Evolutionary conservation across 176 grass and related monocot genomes (phyloP).

Genomic region (Oropetium thomaeum): DNA sequence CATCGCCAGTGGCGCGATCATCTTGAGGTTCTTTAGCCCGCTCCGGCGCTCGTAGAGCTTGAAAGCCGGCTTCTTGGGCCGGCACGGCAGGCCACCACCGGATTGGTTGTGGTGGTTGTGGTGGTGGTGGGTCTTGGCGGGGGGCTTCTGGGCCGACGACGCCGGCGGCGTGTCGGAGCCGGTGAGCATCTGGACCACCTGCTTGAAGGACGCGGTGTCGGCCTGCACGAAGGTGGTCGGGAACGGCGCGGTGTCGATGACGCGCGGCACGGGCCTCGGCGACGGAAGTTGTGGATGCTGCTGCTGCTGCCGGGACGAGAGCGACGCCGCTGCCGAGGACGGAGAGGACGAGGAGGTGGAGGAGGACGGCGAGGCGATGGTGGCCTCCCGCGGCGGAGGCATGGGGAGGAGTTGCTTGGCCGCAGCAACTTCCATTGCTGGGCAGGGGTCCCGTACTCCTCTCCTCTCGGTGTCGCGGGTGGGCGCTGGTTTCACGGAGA

Average conservation of each 20-base stretch:
- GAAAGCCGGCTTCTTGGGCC: slow-evolving; percentile 61
- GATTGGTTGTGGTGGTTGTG: neutral
- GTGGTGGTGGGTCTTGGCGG: slow-evolving; percentile 12
- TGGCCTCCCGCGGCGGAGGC: slow-evolving; percentile 11
- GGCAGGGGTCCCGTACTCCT: neutral
- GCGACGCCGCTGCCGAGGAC: neutral
- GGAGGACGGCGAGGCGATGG: no score
- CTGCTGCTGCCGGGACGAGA: neutral
- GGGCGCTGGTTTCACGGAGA: slow-evolving; percentile 9
- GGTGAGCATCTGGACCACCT: slow-evolving; percentile 86
- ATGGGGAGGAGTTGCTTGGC: slow-evolving; percentile 35
- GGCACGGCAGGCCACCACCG: slow-evolving; percentile 22
- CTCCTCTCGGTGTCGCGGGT: neutral
- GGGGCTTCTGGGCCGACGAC: slow-evolving; percentile 26
- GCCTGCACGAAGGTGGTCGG: slow-evolving; percentile 84
- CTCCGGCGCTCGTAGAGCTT: slow-evolving; percentile 81
- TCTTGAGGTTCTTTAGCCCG: slow-evolving; percentile 61
- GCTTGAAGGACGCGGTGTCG: slow-evolving; percentile 75
- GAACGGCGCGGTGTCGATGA: slow-evolving; percentile 74
- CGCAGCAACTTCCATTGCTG: slow-evolving; percentile 45
- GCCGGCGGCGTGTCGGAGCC: slow-evolving; percentile 45
- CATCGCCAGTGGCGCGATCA: slow-evolving; percentile 67
- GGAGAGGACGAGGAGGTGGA: slow-evolving; percentile 23
- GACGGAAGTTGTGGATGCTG: neutral
- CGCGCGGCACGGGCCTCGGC: slow-evolving; percentile 47